phyloP scores from a whole-genome alignment of 306 rosid species.

The Dryas octopetala region DNA sequence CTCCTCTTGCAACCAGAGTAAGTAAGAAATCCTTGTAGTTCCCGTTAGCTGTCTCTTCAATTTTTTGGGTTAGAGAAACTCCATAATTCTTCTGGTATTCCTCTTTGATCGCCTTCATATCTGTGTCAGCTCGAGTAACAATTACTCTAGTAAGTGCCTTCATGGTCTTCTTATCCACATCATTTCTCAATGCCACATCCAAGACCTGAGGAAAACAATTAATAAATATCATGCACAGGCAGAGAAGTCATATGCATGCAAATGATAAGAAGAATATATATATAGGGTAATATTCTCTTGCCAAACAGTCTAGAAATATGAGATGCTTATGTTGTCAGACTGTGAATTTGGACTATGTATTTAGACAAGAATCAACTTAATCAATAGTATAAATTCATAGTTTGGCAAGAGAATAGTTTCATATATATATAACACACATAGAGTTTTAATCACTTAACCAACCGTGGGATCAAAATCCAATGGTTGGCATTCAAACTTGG shows the following conservation, averaged over 20 bases:
- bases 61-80: constrained; percentile 50
- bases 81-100: constrained; percentile 54
- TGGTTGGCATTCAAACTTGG: neutral
- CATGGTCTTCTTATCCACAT: constrained; percentile 53
- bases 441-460: neutral
- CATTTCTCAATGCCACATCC: constrained; percentile 53
- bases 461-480: neutral
- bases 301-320: too few relatives aligned
- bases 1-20: constrained; percentile 57
- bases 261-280: neutral
- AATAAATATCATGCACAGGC: neutral
- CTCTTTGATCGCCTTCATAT: constrained; percentile 45
- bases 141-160: constrained; percentile 79
- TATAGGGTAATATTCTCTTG: too few relatives aligned
- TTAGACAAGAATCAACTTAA: too few relatives aligned
- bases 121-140: constrained; percentile 66
- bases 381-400: too few relatives aligned
- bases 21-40: constrained; percentile 85
- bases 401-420: too few relatives aligned
- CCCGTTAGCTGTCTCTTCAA: constrained; percentile 65
- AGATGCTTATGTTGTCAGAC: too few relatives aligned
- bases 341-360: too few relatives aligned
- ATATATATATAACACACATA: too few relatives aligned
- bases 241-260: neutral
- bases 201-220: constrained; percentile 41